A percentile compares a stretch with the other conserved stretches of the same genome.
phyloP scores from a whole-genome alignment of 108 stramenopile species.

The Pseudonitzschia multiseries region DNA sequence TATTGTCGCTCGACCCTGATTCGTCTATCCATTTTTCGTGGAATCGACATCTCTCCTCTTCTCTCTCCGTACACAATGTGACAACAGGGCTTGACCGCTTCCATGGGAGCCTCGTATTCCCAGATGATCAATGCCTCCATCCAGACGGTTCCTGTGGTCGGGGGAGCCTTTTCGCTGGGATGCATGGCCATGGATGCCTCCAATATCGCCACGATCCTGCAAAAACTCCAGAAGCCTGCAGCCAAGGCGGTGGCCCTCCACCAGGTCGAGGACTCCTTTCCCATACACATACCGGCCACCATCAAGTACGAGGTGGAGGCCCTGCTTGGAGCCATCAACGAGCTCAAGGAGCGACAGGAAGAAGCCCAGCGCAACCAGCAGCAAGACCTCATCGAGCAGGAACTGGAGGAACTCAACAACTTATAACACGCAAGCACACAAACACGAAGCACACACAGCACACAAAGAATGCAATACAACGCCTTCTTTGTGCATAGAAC shows the following conservation, averaged over 20 bases:
- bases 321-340: slow-evolving; percentile 15
- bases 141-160: slow-evolving; percentile 32
- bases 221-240: slow-evolving; percentile 21
- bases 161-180: slow-evolving; percentile 33
- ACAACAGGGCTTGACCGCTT: slow-evolving; percentile 27
- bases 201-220: slow-evolving; percentile 21
- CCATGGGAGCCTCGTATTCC: slow-evolving; percentile 33
- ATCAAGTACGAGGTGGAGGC: slow-evolving; percentile 20
- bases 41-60: too few species aligned
- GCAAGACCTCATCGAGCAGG: slow-evolving; percentile 26
- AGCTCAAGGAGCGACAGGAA: slow-evolving; percentile 25
- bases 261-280: slow-evolving; percentile 23
- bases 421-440: background rate
- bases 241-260: slow-evolving; percentile 33
- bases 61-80: background rate
- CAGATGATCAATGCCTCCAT: slow-evolving; percentile 33
- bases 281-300: slow-evolving; percentile 14
- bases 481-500: too few species aligned
- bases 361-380: slow-evolving; percentile 16
- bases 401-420: slow-evolving; percentile 25
- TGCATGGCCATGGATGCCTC: slow-evolving; percentile 44
- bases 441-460: background rate
- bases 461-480: background rate
- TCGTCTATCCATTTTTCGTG: background rate
- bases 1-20: background rate